Base-by-base conservation (phyloP, 306 rosid genomes). In the Malus fusca region DNA sequence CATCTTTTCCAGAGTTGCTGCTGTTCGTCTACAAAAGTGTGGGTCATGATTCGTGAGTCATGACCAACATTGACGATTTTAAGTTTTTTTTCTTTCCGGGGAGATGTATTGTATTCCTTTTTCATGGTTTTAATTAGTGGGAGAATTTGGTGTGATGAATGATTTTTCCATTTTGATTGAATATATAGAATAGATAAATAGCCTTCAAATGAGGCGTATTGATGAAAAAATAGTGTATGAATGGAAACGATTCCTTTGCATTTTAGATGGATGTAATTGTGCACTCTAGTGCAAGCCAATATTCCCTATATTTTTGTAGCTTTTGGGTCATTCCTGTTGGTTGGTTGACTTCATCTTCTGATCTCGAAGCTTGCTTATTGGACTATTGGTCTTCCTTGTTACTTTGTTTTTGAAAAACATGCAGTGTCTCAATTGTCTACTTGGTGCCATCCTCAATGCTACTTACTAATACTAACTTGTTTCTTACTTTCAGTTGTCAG, bases 401-500 rank as follows among this genome's bases (percentile, higher is more conserved):
- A 37, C 51, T 22, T 40, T 8, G 11, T 66, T 53, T 31, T 53
- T 12, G 10, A 4, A 71, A 33, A 14, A n/a, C 14, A 1, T n/a
- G 3, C 26, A 14, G 23, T n/a, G 31, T 72, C 35, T 72, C 5
- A 1, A 4, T 72, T 56, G 25, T 13, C 40, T 4, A 14, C 28
- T 58, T 72, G 2, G 26, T 15, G 23, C 52, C 53, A 68, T 63
- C 23, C 5, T 14, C 55, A 75, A 1, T 46, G 37, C 31, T 26
- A 25, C n/a, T 23, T 13, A 46, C 62, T 19, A 52, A 31, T 66
- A 4, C 37, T 77, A 51, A 81, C 51, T 58, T 79, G 67, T 70
- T 61, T 22, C 76, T 53, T 77, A 8, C 76, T 78, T 68, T 71
- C 92, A 96, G 99, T 90, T 96, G 73, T 96, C 99, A 19, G 99